Evolutionary conservation across 2,329 filamentous ascomycete genomes (phyloP).

Genomic region (Phaeosphaeria sp.): DNA sequence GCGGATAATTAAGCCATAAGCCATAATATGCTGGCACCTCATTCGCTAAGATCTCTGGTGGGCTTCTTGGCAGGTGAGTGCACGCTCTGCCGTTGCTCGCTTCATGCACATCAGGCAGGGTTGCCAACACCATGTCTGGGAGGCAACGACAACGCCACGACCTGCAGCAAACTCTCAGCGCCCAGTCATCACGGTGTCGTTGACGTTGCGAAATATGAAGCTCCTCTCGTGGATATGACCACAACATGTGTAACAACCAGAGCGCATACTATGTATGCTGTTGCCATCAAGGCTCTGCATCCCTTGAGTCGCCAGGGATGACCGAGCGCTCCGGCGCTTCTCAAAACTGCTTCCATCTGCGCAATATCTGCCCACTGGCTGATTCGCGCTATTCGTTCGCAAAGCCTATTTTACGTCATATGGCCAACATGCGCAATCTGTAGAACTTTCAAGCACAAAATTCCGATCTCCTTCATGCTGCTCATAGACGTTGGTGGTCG

Average conservation of each 20-base stretch:
- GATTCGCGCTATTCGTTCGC: too few relatives aligned
- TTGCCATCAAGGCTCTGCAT: neutral
- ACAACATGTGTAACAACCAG: neutral
- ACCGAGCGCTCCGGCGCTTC: neutral
- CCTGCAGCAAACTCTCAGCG: neutral
- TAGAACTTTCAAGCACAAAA: too few relatives aligned
- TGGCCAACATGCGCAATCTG: too few relatives aligned
- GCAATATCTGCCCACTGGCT: neutral
- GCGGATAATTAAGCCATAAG: conserved; percentile 16
- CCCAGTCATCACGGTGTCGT: neutral
- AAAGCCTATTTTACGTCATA: too few relatives aligned
- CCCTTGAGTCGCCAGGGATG: neutral
- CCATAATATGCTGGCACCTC: conserved; percentile 21
- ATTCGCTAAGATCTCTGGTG: conserved; percentile 20
- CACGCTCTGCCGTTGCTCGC: conserved; percentile 21
- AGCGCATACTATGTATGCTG: too few relatives aligned
- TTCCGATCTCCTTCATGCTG: too few relatives aligned
- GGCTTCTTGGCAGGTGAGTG: conserved; percentile 13
- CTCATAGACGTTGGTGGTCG: too few relatives aligned
- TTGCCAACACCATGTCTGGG: neutral
- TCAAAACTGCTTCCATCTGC: neutral
- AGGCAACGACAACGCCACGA: neutral
- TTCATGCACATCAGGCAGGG: conserved; percentile 18
- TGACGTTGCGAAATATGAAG: neutral
- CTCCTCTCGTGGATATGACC: neutral